phyloP scores from a whole-genome alignment of 148 eudicot species.

The Nyssa sinensis region DNA sequence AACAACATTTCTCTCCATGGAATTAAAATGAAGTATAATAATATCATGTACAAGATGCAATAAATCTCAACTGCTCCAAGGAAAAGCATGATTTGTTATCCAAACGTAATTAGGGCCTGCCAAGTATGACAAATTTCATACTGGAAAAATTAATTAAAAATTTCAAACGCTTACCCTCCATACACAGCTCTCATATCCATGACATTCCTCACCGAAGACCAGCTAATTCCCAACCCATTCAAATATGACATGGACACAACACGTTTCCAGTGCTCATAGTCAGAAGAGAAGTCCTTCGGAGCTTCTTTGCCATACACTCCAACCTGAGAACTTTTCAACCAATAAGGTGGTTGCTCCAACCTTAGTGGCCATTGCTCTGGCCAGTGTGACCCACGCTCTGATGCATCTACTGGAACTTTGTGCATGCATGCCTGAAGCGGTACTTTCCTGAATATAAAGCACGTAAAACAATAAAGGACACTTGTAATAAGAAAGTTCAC shows the following conservation, averaged over 20 bases:
- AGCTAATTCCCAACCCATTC: slow-evolving; percentile 62
- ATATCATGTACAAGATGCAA: not conserved
- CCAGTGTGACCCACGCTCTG: slow-evolving; percentile 63
- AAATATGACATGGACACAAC: slow-evolving; percentile 53
- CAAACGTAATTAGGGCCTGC: not conserved
- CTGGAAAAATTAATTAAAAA: not conserved
- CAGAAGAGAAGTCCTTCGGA: slow-evolving; percentile 58
- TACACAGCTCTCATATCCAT: slow-evolving; percentile 83
- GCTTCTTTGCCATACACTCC: slow-evolving; percentile 71
- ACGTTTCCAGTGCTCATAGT: slow-evolving; percentile 63
- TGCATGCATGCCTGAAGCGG: slow-evolving; percentile 65
- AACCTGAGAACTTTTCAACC: slow-evolving; percentile 54
- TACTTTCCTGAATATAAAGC: slow-evolving; percentile 44
- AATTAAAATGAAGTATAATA: not conserved
- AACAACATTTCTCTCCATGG: not conserved
- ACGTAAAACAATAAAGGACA: not conserved
- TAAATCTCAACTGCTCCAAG: not conserved
- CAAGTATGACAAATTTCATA: not conserved
- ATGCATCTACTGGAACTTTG: slow-evolving; percentile 50
- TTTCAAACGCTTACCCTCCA: slow-evolving; percentile 57
- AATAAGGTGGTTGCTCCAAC: slow-evolving; percentile 53
- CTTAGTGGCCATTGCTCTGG: slow-evolving; percentile 66
- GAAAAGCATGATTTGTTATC: not conserved
- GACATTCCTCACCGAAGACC: slow-evolving; percentile 69
- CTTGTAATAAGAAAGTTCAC: not conserved